phyloP scores from a whole-genome alignment of 2,329 filamentous ascomycete species.

The Mycosphaerella arachidis region DNA sequence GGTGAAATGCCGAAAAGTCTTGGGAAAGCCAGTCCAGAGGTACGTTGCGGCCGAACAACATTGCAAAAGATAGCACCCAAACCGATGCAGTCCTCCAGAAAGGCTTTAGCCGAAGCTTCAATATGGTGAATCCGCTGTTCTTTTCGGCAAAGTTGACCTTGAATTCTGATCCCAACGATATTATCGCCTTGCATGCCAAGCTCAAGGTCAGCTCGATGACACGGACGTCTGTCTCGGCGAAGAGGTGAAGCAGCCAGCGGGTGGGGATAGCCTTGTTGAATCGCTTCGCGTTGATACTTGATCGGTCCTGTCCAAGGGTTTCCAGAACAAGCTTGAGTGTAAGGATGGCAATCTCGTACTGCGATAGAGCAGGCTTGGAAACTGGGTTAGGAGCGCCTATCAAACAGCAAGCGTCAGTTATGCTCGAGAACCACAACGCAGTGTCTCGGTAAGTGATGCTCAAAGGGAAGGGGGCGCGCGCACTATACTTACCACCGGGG shows the following conservation, averaged over 20 bases:
- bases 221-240: conserved; percentile 79
- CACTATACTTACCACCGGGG: conserved; percentile 10
- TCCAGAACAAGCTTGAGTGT: conserved; percentile 27
- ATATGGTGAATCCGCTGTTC: conserved; percentile 80
- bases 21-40: conserved; percentile 65
- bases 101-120: conserved; percentile 73
- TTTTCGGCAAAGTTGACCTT: conserved; percentile 81
- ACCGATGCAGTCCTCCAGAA: conserved; percentile 85
- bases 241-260: conserved; percentile 71
- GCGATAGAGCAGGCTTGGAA: conserved; percentile 17
- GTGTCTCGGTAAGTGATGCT: too few relatives aligned
- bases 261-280: conserved; percentile 95
- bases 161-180: conserved; percentile 76
- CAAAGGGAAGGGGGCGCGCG: too few relatives aligned
- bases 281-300: conserved; percentile 45
- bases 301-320: conserved; percentile 24
- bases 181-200: conserved; percentile 76
- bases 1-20: conserved; percentile 67
- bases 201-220: conserved; percentile 76
- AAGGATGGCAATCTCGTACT: conserved; percentile 28
- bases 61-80: conserved; percentile 84
- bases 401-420: too few relatives aligned
- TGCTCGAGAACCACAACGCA: too few relatives aligned
- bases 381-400: conserved; percentile 8
- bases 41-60: conserved; percentile 81